phyloP scores from a whole-genome alignment of 2,329 filamentous ascomycete genomes.

The Cladobotryum mycophilum region DNA sequence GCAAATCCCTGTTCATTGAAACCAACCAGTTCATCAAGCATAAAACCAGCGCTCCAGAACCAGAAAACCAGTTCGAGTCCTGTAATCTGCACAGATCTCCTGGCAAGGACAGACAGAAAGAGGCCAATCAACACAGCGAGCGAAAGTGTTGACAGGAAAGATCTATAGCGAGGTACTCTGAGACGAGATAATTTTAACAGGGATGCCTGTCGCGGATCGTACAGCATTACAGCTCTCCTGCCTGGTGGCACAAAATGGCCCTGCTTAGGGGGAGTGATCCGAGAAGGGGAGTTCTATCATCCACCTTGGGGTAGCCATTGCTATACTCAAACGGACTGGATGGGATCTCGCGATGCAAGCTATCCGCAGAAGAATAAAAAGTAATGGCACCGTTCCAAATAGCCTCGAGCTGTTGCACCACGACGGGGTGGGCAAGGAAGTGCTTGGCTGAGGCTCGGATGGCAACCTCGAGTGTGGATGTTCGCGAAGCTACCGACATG shows the following conservation, averaged over 20 bases:
- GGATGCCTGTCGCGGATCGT: conserved; percentile 85
- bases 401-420: conserved; percentile 90
- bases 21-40: conserved; percentile 91
- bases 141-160: conserved; percentile 82
- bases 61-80: conserved; percentile 84
- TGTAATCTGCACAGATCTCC: conserved; percentile 74
- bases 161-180: conserved; percentile 84
- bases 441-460: conserved; percentile 90
- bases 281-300: conserved; percentile 47
- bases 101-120: conserved; percentile 73
- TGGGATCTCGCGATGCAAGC: conserved; percentile 58
- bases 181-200: conserved; percentile 86
- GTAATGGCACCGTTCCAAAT: conserved; percentile 96
- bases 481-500: conserved; percentile 59
- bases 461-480: conserved; percentile 86
- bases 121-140: conserved; percentile 78
- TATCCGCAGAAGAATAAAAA: conserved; percentile 85
- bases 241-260: conserved; percentile 34
- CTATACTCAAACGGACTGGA: conserved; percentile 16
- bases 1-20: conserved; percentile 97
- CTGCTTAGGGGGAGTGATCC: conserved; percentile 29
- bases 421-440: conserved; percentile 83
- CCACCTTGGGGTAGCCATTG: conserved; percentile 29
- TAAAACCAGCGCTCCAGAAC: conserved; percentile 96
- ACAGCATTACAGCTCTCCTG: conserved; percentile 74